Percentiles rank a stretch among this genome's conserved stretches.
These are phyloP conservation scores for Steccherinum ochraceum DNA, from an alignment of 768 basidiomycete genomes.

Conservation along the genomic window DNA sequence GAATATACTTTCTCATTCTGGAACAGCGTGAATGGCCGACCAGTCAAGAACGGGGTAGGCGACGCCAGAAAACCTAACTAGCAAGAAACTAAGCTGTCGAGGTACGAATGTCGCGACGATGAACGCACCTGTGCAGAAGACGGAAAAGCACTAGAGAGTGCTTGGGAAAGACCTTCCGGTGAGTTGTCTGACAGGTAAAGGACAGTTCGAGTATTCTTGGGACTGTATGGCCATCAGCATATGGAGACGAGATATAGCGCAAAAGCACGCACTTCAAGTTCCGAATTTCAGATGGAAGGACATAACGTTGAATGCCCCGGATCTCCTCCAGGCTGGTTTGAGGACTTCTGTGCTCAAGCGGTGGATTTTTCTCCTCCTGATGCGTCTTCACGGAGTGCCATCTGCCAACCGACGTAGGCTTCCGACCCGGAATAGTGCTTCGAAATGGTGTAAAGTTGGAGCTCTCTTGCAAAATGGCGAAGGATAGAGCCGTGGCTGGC, in stretches of 20 bases:
- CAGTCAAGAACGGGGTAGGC: constrained; percentile 77
- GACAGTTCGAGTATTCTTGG: constrained; percentile 26
- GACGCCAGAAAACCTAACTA: constrained; percentile 66
- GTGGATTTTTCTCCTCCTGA: constrained; percentile 18
- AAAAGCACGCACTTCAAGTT: constrained; percentile 29
- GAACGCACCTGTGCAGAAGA: constrained; percentile 42
- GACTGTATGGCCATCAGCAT: constrained; percentile 6
- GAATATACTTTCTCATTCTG: constrained; percentile 47
- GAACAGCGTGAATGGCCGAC: constrained; percentile 66
- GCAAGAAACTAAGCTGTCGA: neutral
- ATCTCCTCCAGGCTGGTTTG: constrained; percentile 33
- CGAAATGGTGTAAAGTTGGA: constrained; percentile 44
- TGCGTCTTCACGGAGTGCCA: constrained; percentile 55
- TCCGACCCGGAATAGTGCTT: constrained; percentile 56
- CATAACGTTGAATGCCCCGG: neutral
- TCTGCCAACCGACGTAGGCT: constrained; percentile 60
- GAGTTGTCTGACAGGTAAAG: constrained; percentile 53
- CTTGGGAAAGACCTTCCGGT: constrained; percentile 47
- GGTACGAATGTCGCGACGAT: neutral
- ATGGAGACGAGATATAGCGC: neutral
- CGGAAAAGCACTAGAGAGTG: constrained; percentile 34
- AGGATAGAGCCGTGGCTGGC: neutral
- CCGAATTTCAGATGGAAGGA: constrained; percentile 31
- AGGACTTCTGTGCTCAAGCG: constrained; percentile 1
- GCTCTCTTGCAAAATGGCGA: neutral